A percentile compares a stretch with the other conserved stretches of the same genome.
phyloP scores from a whole-genome alignment of 306 rosid genomes.

The Vicia sativa region DNA sequence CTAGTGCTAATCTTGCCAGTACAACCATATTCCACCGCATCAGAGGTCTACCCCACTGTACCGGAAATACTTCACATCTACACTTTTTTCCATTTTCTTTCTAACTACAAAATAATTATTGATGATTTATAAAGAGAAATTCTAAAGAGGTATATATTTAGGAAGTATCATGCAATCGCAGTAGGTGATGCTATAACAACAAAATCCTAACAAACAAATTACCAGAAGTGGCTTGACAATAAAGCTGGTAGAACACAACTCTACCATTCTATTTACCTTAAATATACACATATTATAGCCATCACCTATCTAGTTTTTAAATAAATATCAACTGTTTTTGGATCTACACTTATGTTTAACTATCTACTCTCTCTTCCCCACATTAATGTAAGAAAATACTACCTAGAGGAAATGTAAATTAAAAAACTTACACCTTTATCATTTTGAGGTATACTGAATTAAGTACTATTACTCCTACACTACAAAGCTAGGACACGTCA shows the following conservation, averaged over 20 bases:
- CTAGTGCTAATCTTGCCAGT: too few species aligned
- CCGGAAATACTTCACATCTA: too few species aligned
- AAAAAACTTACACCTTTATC: constrained; percentile 7
- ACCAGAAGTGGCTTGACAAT: constrained; percentile 36
- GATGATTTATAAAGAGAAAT: neutral
- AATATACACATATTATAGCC: constrained; percentile 1
- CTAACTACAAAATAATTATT: too few species aligned
- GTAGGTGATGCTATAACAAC: neutral
- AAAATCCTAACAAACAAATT: constrained; percentile 1
- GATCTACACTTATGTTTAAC: constrained; percentile 29
- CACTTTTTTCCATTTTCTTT: too few species aligned
- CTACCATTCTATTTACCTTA: neutral
- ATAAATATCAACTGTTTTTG: constrained; percentile 2
- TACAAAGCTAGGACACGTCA: too few species aligned
- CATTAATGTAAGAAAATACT: constrained; percentile 17
- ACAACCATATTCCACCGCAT: too few species aligned
- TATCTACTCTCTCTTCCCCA: constrained; percentile 38
- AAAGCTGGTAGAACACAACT: constrained; percentile 28
- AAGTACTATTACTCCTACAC: too few species aligned
- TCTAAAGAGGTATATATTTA: neutral
- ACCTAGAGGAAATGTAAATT: neutral
- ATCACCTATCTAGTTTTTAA: neutral
- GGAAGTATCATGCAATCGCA: neutral
- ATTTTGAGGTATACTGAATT: neutral
- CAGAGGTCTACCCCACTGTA: too few species aligned